Conservation (phyloP, 805 yeast species). For the Zygosaccharomyces pseudorouxii region DNA sequence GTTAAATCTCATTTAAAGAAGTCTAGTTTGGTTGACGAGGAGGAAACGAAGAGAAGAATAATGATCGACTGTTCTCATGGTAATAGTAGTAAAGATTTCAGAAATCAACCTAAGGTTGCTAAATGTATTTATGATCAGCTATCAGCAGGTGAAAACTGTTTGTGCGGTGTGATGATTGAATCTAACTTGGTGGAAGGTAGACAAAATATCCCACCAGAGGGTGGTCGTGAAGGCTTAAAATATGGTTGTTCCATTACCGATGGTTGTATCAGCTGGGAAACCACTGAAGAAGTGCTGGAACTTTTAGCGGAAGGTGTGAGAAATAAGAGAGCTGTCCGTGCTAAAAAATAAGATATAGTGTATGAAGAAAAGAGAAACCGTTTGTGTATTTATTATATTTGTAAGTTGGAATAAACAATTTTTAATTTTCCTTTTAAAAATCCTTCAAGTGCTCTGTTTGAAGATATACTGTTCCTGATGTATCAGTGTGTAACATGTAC, state of each 20-base stretch:
- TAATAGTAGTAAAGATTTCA: constrained; percentile 84
- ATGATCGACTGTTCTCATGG: constrained; percentile 99
- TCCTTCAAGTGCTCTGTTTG: not conserved
- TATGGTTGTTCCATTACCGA: constrained; percentile 98
- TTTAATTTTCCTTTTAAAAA: not conserved
- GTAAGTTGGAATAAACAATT: not conserved
- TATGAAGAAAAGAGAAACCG: not conserved
- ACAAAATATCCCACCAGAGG: constrained; percentile 79
- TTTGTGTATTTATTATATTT: not conserved
- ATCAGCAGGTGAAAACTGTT: constrained; percentile 61
- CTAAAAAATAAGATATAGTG: constrained; percentile 17
- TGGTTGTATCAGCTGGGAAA: constrained; percentile 90
- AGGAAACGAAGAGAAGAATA: constrained; percentile 54
- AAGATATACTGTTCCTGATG: not conserved
- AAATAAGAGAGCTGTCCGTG: constrained; percentile 53
- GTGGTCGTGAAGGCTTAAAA: constrained; percentile 69
- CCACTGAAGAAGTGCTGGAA: constrained; percentile 67
- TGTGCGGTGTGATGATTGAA: constrained; percentile 97
- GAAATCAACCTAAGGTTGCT: constrained; percentile 90
- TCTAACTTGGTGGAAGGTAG: constrained; percentile 88
- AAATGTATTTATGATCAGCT: constrained; percentile 74
- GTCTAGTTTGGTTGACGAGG: constrained; percentile 44
- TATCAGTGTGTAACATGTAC: not conserved
- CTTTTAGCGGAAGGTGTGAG: constrained; percentile 75
- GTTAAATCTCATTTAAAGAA: constrained; percentile 58